Evolutionary conservation across 495 filamentous ascomycete genomes (phyloP).

Genomic region (Amphirosellinia nigrospora): DNA sequence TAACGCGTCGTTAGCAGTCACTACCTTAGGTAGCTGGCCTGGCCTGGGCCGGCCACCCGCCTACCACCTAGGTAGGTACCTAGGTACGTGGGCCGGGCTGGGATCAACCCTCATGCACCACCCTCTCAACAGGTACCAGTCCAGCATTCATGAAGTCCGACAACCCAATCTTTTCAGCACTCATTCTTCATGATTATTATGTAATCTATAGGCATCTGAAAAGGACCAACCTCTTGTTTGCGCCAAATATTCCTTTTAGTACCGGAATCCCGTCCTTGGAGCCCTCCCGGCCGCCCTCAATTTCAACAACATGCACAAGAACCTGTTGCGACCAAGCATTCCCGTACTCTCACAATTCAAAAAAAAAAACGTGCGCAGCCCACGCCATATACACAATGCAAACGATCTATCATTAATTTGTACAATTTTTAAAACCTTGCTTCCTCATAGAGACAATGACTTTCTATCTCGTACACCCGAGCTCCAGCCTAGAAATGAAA

Average conservation of each 20-base stretch:
- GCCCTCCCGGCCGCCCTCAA: neutral
- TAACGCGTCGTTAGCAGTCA: constrained; percentile 14
- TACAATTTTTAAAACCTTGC: constrained; percentile 27
- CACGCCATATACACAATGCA: constrained; percentile 33
- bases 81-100: neutral
- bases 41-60: neutral
- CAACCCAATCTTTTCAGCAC: neutral
- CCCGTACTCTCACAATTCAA: constrained; percentile 2
- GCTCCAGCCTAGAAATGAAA: neutral
- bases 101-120: neutral
- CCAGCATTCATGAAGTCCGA: no score
- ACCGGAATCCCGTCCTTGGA: constrained; percentile 8
- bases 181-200: constrained; percentile 4
- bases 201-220: neutral
- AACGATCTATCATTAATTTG: constrained; percentile 35
- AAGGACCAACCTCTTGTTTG: neutral
- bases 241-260: neutral
- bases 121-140: neutral
- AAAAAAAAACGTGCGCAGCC: neutral
- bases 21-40: no score
- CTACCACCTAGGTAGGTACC: no score
- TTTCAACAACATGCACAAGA: neutral
- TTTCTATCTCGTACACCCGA: constrained; percentile 4
- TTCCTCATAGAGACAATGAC: neutral
- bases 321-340: neutral